Base-by-base conservation (phyloP, 2,329 filamentous ascomycete species). In the Colletotrichum chrysophilum region DNA sequence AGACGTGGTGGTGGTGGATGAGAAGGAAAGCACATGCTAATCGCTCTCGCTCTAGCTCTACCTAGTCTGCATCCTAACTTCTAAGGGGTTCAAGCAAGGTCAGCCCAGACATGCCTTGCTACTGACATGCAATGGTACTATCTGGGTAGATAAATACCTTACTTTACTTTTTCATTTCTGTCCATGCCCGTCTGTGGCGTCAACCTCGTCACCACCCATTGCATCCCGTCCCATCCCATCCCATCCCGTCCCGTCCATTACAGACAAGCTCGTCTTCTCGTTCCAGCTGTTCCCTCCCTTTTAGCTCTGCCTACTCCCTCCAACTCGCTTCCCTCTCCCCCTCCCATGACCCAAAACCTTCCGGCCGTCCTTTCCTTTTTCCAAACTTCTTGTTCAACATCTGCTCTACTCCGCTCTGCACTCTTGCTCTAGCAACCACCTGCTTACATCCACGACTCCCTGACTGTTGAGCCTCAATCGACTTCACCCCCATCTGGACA, bases 181-280 rank as follows among this genome's bases (percentile, higher is more conserved):
- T 71, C 72, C 72, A 71, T 75, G 55, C 52, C 61, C 61, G 43
- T 68, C 38, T 72, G 73, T 75, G 73, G 73, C 73, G 73, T 68
- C 70, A 62, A 75, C 43, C 73, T 75, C 73, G 73, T 75, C 72
- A 75, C 55, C 72, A 75, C 36, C 60, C n/a, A 36, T 30, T 32
- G 52, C 56, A 72, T 68, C 55, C 34, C 18, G 38, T 43, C 18
- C 38, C 38, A 43, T 56, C 52, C 52, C 52, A 21, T 30, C 56
- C 56, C 24, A 32, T 61, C n/a, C 16, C 58, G 21, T 34, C 52
- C 52, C n/a, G 52, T 56, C 58, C 58, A 70, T 64, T 66, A 32
- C 69, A 71, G 30, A 71, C 62, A 72, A 58, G 58, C 55, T 70
- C 65, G 26, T 67, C 70, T 70, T 56, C 28, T 28, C 69, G 55